A percentile compares a stretch with the other conserved stretches of the same genome.
These are phyloP conservation scores for Tolypocladium ovalisporum DNA, from an alignment of 2,329 filamentous ascomycete species.

Conservation along the genomic window DNA sequence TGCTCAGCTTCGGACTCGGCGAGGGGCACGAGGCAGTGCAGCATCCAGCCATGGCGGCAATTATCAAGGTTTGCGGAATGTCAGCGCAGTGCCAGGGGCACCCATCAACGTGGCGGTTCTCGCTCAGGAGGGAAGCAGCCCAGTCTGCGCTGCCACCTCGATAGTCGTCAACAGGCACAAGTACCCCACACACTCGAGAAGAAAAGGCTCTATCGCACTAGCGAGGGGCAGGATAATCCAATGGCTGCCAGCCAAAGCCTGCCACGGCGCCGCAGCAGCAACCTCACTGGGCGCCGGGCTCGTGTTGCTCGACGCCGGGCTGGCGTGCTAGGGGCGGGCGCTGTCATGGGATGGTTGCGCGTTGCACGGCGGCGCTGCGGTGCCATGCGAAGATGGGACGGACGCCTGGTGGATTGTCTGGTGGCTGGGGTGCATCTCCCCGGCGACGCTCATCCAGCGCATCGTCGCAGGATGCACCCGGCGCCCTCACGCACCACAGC, in stretches of 20 bases:
- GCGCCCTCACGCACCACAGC: neutral
- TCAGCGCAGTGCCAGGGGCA: neutral
- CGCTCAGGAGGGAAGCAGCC: neutral
- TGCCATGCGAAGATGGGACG: neutral
- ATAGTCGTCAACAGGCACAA: neutral
- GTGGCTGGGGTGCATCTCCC: neutral
- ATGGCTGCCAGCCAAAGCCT: neutral
- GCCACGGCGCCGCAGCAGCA: neutral
- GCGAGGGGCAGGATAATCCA: neutral
- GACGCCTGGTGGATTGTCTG: neutral
- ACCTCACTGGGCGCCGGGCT: neutral
- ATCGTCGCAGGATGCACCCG: no score
- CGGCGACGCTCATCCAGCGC: neutral
- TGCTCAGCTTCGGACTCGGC: no score
- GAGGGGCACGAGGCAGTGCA: neutral
- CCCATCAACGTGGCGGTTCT: neutral
- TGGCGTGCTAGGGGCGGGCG: neutral
- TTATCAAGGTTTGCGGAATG: neutral
- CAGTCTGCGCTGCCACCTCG: neutral
- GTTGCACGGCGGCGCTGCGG: neutral
- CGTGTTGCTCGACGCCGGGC: neutral
- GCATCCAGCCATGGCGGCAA: neutral
- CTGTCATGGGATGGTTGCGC: neutral
- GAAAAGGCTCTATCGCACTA: neutral
- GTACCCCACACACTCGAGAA: neutral